Conservation (phyloP, 768 basidiomycete genomes). For the Amanita inopinata region DNA sequence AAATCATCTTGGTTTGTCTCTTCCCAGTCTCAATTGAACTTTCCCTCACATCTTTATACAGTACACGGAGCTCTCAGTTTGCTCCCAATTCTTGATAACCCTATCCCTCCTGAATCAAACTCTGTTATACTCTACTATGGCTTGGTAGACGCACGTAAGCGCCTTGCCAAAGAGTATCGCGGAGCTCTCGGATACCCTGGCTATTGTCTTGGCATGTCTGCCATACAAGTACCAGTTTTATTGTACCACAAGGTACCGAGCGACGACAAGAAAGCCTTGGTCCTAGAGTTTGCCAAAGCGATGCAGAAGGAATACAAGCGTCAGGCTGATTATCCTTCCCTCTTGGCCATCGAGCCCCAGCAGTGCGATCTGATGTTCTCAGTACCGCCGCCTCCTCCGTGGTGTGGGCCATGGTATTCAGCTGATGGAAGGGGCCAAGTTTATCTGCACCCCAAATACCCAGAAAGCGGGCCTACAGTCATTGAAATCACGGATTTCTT, state of each 20-base stretch:
- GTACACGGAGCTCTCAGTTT: slow-evolving; percentile 13
- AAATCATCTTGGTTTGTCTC: slow-evolving; percentile 12
- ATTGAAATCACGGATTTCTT: slow-evolving; percentile 15
- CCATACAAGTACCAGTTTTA: slow-evolving; percentile 11
- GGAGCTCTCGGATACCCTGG: slow-evolving; percentile 12
- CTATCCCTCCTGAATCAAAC: slow-evolving; percentile 9
- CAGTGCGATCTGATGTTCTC: slow-evolving; percentile 12
- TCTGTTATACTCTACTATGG: slow-evolving; percentile 13
- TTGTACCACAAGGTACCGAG: slow-evolving; percentile 10
- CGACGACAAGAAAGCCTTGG: slow-evolving; percentile 10
- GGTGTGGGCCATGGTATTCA: slow-evolving; percentile 12
- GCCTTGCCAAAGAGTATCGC: slow-evolving; percentile 12
- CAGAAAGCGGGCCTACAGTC: slow-evolving; percentile 7
- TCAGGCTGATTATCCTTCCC: slow-evolving; percentile 12
- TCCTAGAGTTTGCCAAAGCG: slow-evolving; percentile 11
- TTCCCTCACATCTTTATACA: not conserved
- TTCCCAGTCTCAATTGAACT: not conserved
- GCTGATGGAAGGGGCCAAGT: slow-evolving; percentile 13
- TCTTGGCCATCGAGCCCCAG: slow-evolving; percentile 14
- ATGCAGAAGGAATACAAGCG: slow-evolving; percentile 13
- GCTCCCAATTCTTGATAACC: slow-evolving; percentile 13
- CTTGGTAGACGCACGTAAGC: slow-evolving; percentile 13
- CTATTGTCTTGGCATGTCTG: slow-evolving; percentile 14
- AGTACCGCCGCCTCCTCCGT: slow-evolving; percentile 12
- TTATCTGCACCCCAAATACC: slow-evolving; percentile 11